These are phyloP conservation scores for Rhizomucor pusillus DNA, from an alignment of 371 early-diverging fungal genomes.

Conservation along the genomic window DNA sequence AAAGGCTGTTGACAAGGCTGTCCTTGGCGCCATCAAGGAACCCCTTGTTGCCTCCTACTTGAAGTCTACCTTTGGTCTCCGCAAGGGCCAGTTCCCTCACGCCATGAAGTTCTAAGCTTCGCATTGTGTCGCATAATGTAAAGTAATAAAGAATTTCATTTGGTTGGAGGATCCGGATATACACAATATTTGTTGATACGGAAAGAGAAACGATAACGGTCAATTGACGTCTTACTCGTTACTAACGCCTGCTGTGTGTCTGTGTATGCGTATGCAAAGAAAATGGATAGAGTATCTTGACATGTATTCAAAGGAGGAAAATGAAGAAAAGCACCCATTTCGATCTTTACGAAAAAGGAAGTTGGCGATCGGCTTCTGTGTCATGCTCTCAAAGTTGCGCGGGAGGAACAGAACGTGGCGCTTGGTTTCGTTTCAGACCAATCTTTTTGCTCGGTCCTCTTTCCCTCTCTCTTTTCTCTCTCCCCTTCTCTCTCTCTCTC, in stretches of 20 bases:
- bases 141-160: background rate
- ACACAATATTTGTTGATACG: no score
- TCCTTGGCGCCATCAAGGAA: conserved; percentile 80
- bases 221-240: no score
- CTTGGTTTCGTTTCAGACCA: no score
- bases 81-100: conserved; percentile 96
- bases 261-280: no score
- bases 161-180: background rate
- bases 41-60: conserved; percentile 87
- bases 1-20: conserved; percentile 79
- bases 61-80: conserved; percentile 79
- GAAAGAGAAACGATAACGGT: background rate
- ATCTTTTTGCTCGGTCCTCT: background rate
- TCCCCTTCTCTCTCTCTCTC: background rate
- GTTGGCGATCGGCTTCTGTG: no score
- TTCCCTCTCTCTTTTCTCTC: conserved; percentile 1
- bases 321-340: no score
- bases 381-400: no score
- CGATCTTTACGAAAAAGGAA: no score
- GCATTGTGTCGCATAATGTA: conserved; percentile 3
- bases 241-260: no score
- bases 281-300: no score
- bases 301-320: no score
- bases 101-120: conserved; percentile 81
- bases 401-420: no score